A percentile compares a stretch with the other conserved stretches of the same genome.
phyloP scores from a whole-genome alignment of 2,329 filamentous ascomycete species.

The Xylogone sp. region DNA sequence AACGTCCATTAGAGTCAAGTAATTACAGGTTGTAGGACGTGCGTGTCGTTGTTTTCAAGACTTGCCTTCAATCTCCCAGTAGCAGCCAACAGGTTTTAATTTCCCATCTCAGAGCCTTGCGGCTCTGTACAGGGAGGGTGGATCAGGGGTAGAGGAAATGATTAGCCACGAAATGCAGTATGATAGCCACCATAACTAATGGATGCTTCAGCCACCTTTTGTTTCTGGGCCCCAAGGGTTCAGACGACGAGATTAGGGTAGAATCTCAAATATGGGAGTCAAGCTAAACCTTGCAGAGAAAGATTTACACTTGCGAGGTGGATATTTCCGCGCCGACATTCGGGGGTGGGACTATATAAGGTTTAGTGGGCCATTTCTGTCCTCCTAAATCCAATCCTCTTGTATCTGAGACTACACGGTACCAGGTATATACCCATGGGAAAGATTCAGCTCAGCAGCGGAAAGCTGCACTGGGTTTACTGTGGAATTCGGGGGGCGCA shows the following conservation, averaged over 20 bases:
- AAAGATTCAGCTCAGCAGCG: not conserved
- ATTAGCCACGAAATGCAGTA: not conserved
- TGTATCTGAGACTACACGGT: not conserved
- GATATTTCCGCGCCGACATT: not conserved
- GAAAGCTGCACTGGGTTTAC: not conserved
- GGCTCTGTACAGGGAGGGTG: not conserved
- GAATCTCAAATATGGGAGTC: not conserved
- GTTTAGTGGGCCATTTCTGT: not conserved
- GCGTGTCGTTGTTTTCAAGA: not conserved
- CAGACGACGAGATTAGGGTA: not conserved
- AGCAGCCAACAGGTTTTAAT: not conserved
- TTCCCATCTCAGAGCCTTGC: not conserved
- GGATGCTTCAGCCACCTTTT: not conserved
- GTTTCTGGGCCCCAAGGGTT: no score
- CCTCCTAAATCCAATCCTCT: not conserved
- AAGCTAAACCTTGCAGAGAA: not conserved
- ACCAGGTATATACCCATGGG: no score
- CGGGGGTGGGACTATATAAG: not conserved
- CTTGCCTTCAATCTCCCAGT: not conserved
- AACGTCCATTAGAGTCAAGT: not conserved
- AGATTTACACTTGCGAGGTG: not conserved
- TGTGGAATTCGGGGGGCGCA: not conserved
- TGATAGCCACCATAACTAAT: not conserved
- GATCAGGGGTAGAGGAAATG: not conserved
- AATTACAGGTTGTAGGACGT: not conserved